phyloP scores from a whole-genome alignment of 2,329 filamentous ascomycete genomes.

The Thermothelomyces thermophilus region DNA sequence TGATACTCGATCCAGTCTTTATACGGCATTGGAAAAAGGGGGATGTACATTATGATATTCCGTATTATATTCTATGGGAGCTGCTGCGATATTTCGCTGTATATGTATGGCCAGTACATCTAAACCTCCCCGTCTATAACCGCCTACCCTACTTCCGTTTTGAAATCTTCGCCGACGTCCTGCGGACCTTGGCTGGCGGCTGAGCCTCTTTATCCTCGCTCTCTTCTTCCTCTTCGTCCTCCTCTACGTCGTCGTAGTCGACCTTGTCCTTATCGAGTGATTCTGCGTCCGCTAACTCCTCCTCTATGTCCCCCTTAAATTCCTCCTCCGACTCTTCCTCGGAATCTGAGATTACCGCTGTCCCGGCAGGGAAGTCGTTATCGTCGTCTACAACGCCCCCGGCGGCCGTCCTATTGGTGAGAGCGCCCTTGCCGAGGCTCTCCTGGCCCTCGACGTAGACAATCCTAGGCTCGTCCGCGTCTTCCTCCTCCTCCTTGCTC shows the following conservation, averaged over 20 bases:
- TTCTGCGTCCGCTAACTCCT: conserved; percentile 24
- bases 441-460: conserved; percentile 85
- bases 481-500: conserved; percentile 46
- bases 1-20: too few relatives aligned
- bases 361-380: conserved; percentile 51
- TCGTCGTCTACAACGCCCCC: conserved; percentile 47
- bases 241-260: conserved; percentile 32
- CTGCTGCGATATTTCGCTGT: too few relatives aligned
- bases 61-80: too few relatives aligned
- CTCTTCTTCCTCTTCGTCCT: conserved; percentile 31
- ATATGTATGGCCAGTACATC: too few relatives aligned
- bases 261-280: conserved; percentile 31
- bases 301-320: conserved; percentile 19
- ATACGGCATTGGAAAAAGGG: too few relatives aligned
- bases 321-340: conserved; percentile 52
- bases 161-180: conserved; percentile 27
- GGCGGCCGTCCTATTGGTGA: conserved; percentile 32
- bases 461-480: conserved; percentile 62
- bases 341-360: conserved; percentile 56
- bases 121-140: too few relatives aligned
- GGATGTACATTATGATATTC: too few relatives aligned
- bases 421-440: conserved; percentile 30
- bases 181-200: conserved; percentile 33
- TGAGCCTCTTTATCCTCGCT: conserved; percentile 27
- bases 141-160: conserved; percentile 30